These are phyloP conservation scores for Didymosphaeria variabile DNA, from an alignment of 2,329 filamentous ascomycete species.

Conservation along the genomic window DNA sequence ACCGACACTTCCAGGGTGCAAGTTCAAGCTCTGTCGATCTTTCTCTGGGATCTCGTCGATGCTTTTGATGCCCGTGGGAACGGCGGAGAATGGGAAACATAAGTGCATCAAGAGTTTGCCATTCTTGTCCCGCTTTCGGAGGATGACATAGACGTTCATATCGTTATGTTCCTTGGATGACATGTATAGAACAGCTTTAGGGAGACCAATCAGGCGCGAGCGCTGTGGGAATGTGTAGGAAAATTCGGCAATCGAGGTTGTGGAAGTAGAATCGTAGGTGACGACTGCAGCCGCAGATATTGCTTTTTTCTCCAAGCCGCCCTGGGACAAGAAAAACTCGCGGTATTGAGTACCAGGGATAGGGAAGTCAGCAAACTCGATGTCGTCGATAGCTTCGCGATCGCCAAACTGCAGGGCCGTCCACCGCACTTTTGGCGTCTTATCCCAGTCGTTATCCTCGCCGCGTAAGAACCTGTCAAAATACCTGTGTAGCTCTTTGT, in stretches of 20 bases:
- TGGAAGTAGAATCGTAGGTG: conserved; percentile 17
- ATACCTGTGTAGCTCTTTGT: conserved; percentile 37
- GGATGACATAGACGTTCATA: conserved; percentile 54
- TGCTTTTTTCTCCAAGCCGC: not conserved
- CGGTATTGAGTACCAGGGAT: conserved; percentile 27
- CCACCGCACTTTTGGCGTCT: conserved; percentile 57
- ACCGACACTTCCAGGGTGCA: conserved; percentile 55
- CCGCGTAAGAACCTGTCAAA: conserved; percentile 57
- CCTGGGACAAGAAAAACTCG: conserved; percentile 21
- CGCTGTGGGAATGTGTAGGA: conserved; percentile 50
- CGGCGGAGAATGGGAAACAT: conserved; percentile 53
- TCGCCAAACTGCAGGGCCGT: conserved; percentile 42
- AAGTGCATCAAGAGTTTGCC: conserved; percentile 56
- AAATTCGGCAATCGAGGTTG: conserved; percentile 9
- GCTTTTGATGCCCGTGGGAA: conserved; percentile 33
- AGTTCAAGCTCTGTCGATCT: conserved; percentile 52
- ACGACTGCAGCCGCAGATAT: not conserved
- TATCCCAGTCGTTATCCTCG: conserved; percentile 53
- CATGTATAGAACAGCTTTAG: conserved; percentile 60
- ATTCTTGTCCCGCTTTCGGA: conserved; percentile 56
- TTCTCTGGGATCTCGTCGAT: conserved; percentile 67
- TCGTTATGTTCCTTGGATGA: conserved; percentile 55
- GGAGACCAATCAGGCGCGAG: conserved; percentile 55
- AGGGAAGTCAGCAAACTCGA: conserved; percentile 26
- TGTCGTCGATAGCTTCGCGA: conserved; percentile 23